These are phyloP conservation scores for Teunomyces stri DNA, from an alignment of 805 yeast species.

Conservation along the genomic window DNA sequence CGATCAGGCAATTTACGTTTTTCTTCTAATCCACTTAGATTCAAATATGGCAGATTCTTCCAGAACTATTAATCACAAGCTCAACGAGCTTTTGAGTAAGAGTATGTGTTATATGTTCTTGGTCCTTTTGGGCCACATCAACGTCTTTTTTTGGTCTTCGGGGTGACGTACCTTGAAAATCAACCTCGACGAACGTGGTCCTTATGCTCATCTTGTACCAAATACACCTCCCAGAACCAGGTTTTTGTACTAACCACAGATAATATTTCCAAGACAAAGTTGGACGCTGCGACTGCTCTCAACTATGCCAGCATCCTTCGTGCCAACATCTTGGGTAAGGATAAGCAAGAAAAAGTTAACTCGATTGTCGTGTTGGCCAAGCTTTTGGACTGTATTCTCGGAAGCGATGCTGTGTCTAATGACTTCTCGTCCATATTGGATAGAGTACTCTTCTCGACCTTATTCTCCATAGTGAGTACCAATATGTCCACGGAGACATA, in stretches of 20 bases:
- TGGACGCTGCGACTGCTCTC: slow-evolving; percentile 33
- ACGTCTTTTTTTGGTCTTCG: neutral
- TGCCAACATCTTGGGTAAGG: slow-evolving; percentile 43
- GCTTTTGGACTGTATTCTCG: slow-evolving; percentile 42
- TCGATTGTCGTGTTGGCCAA: slow-evolving; percentile 54
- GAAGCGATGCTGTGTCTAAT: slow-evolving; percentile 40
- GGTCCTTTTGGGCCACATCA: neutral
- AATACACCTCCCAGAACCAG: neutral
- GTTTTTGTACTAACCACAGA: slow-evolving; percentile 16
- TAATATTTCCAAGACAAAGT: slow-evolving; percentile 25
- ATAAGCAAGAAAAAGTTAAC: slow-evolving; percentile 50
- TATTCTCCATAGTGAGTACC: slow-evolving; percentile 40
- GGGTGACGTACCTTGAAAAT: neutral
- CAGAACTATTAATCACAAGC: slow-evolving; percentile 42
- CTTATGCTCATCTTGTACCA: neutral
- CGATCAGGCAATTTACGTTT: slow-evolving; percentile 1
- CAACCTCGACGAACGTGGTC: neutral
- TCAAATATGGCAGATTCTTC: slow-evolving; percentile 37
- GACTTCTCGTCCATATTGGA: slow-evolving; percentile 37
- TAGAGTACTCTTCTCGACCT: slow-evolving; percentile 36
- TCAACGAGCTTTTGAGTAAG: slow-evolving; percentile 42
- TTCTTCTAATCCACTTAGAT: neutral
- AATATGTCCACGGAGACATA: slow-evolving; percentile 46
- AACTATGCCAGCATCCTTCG: slow-evolving; percentile 37
- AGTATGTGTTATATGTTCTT: slow-evolving; percentile 17